Evolutionary conservation across 2,329 filamentous ascomycete genomes (phyloP).

Genomic region (Aspergillus sp.): DNA sequence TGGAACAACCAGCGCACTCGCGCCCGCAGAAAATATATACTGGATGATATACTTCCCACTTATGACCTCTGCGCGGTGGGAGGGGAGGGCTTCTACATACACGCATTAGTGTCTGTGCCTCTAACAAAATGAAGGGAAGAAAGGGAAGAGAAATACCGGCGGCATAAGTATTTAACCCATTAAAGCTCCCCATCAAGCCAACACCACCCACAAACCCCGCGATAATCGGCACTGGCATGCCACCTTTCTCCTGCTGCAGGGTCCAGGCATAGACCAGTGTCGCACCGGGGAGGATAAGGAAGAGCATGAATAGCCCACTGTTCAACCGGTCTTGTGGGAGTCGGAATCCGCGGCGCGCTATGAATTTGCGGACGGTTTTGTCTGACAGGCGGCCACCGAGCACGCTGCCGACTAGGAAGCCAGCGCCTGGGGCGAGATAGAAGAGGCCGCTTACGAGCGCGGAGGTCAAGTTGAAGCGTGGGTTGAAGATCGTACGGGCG

Average conservation of each 20-base stretch:
- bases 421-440: slow-evolving; percentile 70
- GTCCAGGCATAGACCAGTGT: slow-evolving; percentile 70
- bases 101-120: slow-evolving; percentile 47
- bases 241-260: slow-evolving; percentile 55
- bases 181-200: slow-evolving; percentile 72
- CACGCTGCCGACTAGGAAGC: slow-evolving; percentile 68
- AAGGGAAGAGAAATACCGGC: slow-evolving; percentile 25
- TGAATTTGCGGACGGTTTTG: slow-evolving; percentile 63
- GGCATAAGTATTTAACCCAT: slow-evolving; percentile 69
- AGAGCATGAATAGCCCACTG: slow-evolving; percentile 57
- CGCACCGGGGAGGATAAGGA: slow-evolving; percentile 58
- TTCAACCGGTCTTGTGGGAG: slow-evolving; percentile 69
- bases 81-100: slow-evolving; percentile 43
- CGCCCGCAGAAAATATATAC: slow-evolving; percentile 71
- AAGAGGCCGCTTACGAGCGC: slow-evolving; percentile 70
- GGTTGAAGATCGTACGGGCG: slow-evolving; percentile 71
- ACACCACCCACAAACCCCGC: slow-evolving; percentile 72
- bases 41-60: slow-evolving; percentile 77
- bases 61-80: slow-evolving; percentile 67
- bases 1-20: slow-evolving; percentile 70
- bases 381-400: slow-evolving; percentile 70
- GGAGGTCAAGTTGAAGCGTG: slow-evolving; percentile 65
- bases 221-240: slow-evolving; percentile 62
- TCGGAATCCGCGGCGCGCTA: slow-evolving; percentile 59
- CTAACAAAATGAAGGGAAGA: not conserved